A percentile compares a stretch with the other conserved stretches of the same genome.
These are phyloP conservation scores for Diddensiella transvaalensis DNA, from an alignment of 805 yeast genomes.

Conservation along the genomic window DNA sequence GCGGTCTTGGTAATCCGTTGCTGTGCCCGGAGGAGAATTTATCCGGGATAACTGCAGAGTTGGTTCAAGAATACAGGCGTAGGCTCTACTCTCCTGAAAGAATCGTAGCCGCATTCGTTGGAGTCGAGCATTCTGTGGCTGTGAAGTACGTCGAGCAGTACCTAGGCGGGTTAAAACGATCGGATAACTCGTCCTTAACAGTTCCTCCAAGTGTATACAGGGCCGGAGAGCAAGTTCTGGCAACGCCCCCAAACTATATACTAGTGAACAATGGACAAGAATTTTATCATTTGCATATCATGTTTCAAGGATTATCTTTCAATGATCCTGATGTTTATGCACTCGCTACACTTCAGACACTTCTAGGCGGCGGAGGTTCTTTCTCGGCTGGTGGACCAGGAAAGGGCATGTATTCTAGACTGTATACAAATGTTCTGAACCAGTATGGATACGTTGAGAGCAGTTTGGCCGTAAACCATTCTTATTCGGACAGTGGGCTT, in stretches of 20 bases:
- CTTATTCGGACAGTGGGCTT: constrained; percentile 84
- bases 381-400: constrained; percentile 99
- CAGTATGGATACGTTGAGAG: constrained; percentile 89
- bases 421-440: constrained; percentile 86
- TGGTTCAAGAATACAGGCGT: constrained; percentile 58
- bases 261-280: constrained; percentile 31
- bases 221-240: constrained; percentile 21
- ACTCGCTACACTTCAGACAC: constrained; percentile 80
- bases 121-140: constrained; percentile 71
- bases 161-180: constrained; percentile 57
- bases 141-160: constrained; percentile 56
- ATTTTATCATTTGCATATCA: constrained; percentile 79
- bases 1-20: constrained; percentile 82
- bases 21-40: constrained; percentile 73
- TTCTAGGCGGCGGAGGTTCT: constrained; percentile 95
- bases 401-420: constrained; percentile 94
- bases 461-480: constrained; percentile 82
- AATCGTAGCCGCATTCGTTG: constrained; percentile 82
- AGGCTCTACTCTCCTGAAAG: constrained; percentile 74
- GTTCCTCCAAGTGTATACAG: constrained; percentile 24
- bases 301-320: constrained; percentile 83
- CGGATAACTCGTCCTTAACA: constrained; percentile 21
- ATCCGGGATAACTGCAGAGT: constrained; percentile 48
- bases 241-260: constrained; percentile 14
- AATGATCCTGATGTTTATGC: constrained; percentile 86